A percentile compares a stretch with the other conserved stretches of the same genome.
phyloP scores from a whole-genome alignment of 1,284 basidiomycete species.

The Ganoderma meredithae region DNA sequence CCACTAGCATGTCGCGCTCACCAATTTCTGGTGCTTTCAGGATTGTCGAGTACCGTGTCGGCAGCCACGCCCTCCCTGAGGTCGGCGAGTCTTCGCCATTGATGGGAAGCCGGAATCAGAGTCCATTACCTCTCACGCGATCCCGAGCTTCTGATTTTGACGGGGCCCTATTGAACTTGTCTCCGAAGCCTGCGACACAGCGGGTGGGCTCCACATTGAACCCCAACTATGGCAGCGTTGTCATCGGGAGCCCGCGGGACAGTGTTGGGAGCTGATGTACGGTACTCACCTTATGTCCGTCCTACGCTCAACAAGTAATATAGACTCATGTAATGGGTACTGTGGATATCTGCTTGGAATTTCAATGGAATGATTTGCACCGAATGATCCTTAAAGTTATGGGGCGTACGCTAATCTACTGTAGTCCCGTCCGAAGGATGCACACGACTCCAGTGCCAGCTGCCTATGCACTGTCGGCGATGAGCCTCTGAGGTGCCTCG shows the following conservation, averaged over 20 bases:
- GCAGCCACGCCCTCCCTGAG: conserved; percentile 28
- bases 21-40: conserved; percentile 16
- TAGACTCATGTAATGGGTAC: neutral
- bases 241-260: conserved; percentile 22
- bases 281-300: neutral
- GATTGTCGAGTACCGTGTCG: conserved; percentile 40
- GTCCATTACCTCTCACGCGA: conserved; percentile 12
- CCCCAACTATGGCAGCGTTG: conserved; percentile 29
- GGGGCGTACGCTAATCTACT: conserved; percentile 4
- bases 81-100: conserved; percentile 36
- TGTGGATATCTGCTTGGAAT: neutral
- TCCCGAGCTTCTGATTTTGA: conserved; percentile 11
- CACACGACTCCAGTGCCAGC: neutral
- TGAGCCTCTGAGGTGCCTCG: conserved; percentile 79
- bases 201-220: conserved; percentile 19
- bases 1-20: neutral
- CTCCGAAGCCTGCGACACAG: neutral
- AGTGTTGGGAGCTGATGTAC: neutral
- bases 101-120: conserved; percentile 23
- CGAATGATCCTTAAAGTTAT: neutral
- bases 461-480: conserved; percentile 65
- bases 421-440: neutral
- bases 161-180: conserved; percentile 10
- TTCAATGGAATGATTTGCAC: neutral
- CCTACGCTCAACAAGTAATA: neutral